Conservation (phyloP, 2,329 filamentous ascomycete genomes). For the Penicillium polonicum region DNA sequence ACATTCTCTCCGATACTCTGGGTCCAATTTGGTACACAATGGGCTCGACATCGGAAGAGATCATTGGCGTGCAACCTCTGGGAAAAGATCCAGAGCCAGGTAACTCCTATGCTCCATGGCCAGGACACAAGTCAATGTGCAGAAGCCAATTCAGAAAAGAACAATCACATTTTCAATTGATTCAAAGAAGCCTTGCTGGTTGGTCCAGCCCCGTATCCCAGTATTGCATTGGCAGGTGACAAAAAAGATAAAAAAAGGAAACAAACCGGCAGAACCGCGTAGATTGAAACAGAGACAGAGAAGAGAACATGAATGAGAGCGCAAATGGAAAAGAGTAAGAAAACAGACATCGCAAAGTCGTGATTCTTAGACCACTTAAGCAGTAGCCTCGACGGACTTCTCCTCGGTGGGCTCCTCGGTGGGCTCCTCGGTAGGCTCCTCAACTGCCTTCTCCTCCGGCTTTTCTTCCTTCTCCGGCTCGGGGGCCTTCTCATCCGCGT, state of each 20-base stretch:
- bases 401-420: conserved; percentile 29
- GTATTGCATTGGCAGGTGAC: conserved; percentile 12
- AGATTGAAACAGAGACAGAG: conserved; percentile 13
- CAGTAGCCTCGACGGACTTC: conserved; percentile 27
- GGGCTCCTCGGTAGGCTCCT: conserved; percentile 32
- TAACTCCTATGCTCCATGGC: not conserved
- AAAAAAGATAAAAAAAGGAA: conserved; percentile 8
- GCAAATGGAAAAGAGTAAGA: conserved; percentile 4
- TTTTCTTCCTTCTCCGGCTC: conserved; percentile 34
- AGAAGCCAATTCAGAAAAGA: conserved; percentile 2
- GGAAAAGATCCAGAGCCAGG: not conserved
- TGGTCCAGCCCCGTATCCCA: conserved; percentile 13
- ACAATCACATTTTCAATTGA: conserved; percentile 18
- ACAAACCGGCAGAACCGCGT: conserved; percentile 7
- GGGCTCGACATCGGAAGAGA: not conserved
- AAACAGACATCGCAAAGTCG: conserved; percentile 7
- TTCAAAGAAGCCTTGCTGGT: conserved; percentile 12
- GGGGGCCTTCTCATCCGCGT: conserved; percentile 37
- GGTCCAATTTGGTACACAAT: not conserved
- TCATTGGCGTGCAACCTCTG: not conserved
- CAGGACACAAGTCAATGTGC: not conserved
- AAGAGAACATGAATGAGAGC: conserved; percentile 19
- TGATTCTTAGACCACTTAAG: conserved; percentile 19
- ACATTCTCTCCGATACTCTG: not conserved
- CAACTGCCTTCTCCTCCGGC: conserved; percentile 20